Percentiles rank a stretch among this genome's conserved stretches.
Evolutionary conservation across 2,329 filamentous ascomycete species (phyloP).

Genomic region (Myotisia sp.): DNA sequence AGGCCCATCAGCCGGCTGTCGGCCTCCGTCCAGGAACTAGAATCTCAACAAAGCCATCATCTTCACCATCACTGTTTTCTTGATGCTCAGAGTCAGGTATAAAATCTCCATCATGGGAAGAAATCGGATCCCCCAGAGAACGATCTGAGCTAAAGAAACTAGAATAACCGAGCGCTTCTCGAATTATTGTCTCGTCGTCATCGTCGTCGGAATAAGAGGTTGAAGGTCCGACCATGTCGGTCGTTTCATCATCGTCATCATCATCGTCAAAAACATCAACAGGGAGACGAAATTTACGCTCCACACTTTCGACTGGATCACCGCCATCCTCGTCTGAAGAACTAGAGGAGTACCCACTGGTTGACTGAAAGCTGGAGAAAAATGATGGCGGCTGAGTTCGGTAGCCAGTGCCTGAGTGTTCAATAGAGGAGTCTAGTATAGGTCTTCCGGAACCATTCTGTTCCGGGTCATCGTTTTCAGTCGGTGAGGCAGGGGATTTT

Average conservation of each 20-base stretch:
- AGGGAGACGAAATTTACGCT: slow-evolving; percentile 36
- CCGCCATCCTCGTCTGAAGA: slow-evolving; percentile 29
- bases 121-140: slow-evolving; percentile 10
- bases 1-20: slow-evolving; percentile 12
- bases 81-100: slow-evolving; percentile 20
- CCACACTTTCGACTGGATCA: slow-evolving; percentile 21
- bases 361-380: slow-evolving; percentile 26
- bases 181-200: slow-evolving; percentile 40
- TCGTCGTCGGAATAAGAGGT: slow-evolving; percentile 39
- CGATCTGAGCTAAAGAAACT: slow-evolving; percentile 41
- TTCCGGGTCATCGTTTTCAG: neutral
- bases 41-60: slow-evolving; percentile 34
- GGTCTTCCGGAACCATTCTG: neutral
- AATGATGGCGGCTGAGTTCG: slow-evolving; percentile 19
- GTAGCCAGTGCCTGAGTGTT: neutral
- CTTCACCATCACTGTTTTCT: slow-evolving; percentile 29
- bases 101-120: slow-evolving; percentile 14
- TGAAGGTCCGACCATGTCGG: slow-evolving; percentile 33
- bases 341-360: slow-evolving; percentile 25
- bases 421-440: slow-evolving; percentile 14
- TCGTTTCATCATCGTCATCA: slow-evolving; percentile 37
- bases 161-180: slow-evolving; percentile 56
- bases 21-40: slow-evolving; percentile 29
- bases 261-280: slow-evolving; percentile 45
- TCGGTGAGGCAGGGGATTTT: neutral